Conservation (phyloP, 495 filamentous ascomycete genomes). For the Podospora comata region DNA sequence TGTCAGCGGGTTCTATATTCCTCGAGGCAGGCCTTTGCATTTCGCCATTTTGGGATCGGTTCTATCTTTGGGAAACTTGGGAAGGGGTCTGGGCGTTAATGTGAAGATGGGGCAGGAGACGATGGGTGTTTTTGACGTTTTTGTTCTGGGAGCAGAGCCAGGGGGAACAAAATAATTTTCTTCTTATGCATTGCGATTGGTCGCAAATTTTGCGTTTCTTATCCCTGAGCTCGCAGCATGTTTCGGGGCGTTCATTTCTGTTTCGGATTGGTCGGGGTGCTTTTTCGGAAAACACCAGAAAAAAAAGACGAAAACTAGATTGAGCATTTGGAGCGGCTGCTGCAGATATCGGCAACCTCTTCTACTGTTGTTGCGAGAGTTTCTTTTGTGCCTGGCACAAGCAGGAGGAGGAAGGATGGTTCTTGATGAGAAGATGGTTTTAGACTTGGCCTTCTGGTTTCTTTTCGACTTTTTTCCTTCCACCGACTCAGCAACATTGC, state of each 20-base stretch:
- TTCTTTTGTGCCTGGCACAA: not conserved
- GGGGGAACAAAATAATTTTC: not conserved
- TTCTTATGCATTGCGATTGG: constrained; percentile 3
- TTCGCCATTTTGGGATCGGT: not conserved
- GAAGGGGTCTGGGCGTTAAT: not conserved
- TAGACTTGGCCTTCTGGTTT: constrained; percentile 5
- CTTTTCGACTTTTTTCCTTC: not conserved
- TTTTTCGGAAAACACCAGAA: not conserved
- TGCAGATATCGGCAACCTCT: not conserved
- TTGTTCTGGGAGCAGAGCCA: not conserved
- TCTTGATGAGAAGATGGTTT: not conserved
- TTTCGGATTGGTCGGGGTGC: not conserved
- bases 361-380: not conserved
- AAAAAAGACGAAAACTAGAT: not conserved
- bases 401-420: not conserved
- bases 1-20: not conserved
- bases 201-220: constrained; percentile 5
- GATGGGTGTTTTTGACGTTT: not conserved
- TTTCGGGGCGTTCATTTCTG: constrained; percentile 1
- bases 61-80: not conserved
- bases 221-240: not conserved
- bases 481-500: not conserved
- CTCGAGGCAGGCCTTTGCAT: not conserved
- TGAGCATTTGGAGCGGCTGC: not conserved
- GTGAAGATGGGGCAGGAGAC: not conserved